Conservation (phyloP, 768 basidiomycete genomes). For the Tubosaeta sp. region DNA sequence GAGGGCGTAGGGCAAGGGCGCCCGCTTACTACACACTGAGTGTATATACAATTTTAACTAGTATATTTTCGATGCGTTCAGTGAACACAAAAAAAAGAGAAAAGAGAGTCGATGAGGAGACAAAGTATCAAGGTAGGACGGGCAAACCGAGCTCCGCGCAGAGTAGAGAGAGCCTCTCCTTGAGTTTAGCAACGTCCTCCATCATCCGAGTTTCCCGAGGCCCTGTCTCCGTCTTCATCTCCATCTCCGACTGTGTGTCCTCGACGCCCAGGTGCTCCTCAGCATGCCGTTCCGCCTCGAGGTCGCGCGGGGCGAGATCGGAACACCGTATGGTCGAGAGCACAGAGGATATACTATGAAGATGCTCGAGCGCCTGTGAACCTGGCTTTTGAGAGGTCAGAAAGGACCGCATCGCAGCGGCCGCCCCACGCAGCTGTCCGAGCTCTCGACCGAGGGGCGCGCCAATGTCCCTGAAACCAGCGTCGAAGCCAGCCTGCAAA, state of each 20-base stretch:
- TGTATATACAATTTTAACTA: too few relatives aligned
- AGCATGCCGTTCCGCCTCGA: conserved; percentile 77
- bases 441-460: conserved; percentile 73
- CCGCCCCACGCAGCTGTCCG: conserved; percentile 70
- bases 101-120: too few relatives aligned
- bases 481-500: conserved; percentile 88
- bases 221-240: conserved; percentile 1
- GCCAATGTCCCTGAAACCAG: conserved; percentile 70
- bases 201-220: conserved; percentile 28
- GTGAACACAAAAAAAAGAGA: too few relatives aligned
- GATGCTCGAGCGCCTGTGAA: conserved; percentile 34
- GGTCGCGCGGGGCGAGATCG: conserved; percentile 71
- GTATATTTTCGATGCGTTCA: too few relatives aligned
- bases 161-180: conserved; percentile 33
- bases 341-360: conserved; percentile 49
- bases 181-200: conserved; percentile 40
- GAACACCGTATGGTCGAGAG: conserved; percentile 61
- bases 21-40: too few relatives aligned
- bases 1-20: too few relatives aligned
- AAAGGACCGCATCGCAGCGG: conserved; percentile 58
- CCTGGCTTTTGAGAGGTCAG: conserved; percentile 34
- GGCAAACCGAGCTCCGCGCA: conserved; percentile 30
- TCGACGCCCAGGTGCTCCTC: conserved; percentile 47
- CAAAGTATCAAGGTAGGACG: conserved; percentile 8
- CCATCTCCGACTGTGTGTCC: conserved; percentile 35